Conservation (phyloP, 441 rosid species). For the Populus hybrid region DNA sequence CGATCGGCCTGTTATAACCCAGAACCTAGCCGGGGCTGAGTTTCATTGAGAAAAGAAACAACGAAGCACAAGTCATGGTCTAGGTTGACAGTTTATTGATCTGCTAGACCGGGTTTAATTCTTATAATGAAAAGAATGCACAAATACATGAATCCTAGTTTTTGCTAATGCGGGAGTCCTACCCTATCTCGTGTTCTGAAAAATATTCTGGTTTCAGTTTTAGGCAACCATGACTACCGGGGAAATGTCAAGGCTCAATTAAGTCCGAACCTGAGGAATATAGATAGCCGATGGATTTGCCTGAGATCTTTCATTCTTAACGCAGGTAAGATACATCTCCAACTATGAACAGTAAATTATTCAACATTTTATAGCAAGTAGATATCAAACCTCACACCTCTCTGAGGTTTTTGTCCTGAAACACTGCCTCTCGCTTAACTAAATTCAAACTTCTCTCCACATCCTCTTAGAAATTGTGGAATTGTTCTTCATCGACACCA, state of each 20-base stretch:
- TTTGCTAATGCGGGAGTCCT: not conserved
- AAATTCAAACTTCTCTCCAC: not conserved
- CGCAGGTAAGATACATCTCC: slow-evolving; percentile 18
- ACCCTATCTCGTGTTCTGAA: not conserved
- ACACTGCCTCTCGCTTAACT: not conserved
- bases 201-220: slow-evolving; percentile 18
- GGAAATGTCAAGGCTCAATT: slow-evolving; percentile 36
- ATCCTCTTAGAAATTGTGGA: slow-evolving; percentile 32
- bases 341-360: not conserved
- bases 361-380: not conserved
- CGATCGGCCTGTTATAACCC: not conserved
- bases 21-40: not conserved
- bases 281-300: slow-evolving; percentile 41
- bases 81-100: too few species aligned
- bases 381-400: not conserved
- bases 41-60: not conserved
- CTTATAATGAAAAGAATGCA: not conserved
- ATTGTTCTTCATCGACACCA: slow-evolving; percentile 41
- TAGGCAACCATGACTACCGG: slow-evolving; percentile 52
- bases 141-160: not conserved
- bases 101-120: too few species aligned
- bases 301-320: slow-evolving; percentile 30
- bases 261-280: slow-evolving; percentile 23
- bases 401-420: not conserved
- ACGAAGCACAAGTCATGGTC: too few species aligned